Evolutionary conservation across 2,329 filamentous ascomycete genomes (phyloP).

Genomic region (Fusarium phyllophilum): DNA sequence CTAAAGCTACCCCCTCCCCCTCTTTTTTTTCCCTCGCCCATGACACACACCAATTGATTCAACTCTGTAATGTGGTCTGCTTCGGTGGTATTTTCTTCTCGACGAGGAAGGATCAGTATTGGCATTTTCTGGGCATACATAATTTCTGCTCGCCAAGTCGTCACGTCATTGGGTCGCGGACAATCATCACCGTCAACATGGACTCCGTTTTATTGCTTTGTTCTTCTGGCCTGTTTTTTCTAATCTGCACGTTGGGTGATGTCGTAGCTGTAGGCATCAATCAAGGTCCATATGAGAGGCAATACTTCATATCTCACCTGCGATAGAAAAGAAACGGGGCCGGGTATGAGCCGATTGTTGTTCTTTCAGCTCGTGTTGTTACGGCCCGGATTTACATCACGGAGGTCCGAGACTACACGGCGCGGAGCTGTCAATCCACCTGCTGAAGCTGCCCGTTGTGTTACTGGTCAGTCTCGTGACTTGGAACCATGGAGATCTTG

Average conservation of each 20-base stretch:
- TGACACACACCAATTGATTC: conserved; percentile 26
- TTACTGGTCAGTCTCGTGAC: conserved; percentile 34
- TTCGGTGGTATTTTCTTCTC: conserved; percentile 24
- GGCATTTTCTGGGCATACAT: conserved; percentile 39
- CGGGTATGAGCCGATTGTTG: conserved; percentile 8
- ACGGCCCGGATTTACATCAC: conserved; percentile 10
- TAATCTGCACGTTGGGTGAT: conserved; percentile 17
- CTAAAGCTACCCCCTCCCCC: conserved; percentile 10
- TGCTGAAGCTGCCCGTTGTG: not conserved
- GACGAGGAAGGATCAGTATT: conserved; percentile 29
- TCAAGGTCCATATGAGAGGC: not conserved
- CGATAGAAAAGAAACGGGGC: conserved; percentile 6
- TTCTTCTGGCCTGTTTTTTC: conserved; percentile 20
- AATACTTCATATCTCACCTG: not conserved
- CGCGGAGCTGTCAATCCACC: conserved; percentile 9
- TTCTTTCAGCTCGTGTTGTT: not conserved
- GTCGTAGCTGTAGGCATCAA: not conserved
- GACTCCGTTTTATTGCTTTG: conserved; percentile 22
- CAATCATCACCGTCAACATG: conserved; percentile 4
- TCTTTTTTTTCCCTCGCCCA: not conserved
- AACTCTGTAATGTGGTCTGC: not conserved
- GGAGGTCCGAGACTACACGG: conserved; percentile 19
- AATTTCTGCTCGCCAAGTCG: conserved; percentile 3
- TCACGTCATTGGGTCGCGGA: conserved; percentile 31
- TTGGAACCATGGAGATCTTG: conserved; percentile 30